These are phyloP conservation scores for Graphium sp. DNA, from an alignment of 2,329 filamentous ascomycete genomes.

Conservation along the genomic window DNA sequence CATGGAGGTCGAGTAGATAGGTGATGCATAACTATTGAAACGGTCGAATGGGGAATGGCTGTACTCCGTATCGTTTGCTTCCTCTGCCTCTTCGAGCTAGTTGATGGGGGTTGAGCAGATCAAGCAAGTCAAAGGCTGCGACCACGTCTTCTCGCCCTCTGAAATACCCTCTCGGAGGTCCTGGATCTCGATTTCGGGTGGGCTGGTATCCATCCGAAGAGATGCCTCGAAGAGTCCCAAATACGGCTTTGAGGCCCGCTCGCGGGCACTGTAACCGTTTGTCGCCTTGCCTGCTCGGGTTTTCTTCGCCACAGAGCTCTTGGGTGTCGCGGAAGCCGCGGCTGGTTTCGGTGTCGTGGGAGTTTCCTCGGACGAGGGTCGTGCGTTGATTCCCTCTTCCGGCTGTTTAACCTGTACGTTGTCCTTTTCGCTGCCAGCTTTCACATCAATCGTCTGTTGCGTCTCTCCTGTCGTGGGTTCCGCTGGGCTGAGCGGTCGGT, in stretches of 20 bases:
- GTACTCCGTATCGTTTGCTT: neutral
- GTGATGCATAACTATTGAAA: neutral
- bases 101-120: conserved; percentile 30
- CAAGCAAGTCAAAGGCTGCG: conserved; percentile 31
- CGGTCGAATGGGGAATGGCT: neutral
- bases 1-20: neutral
- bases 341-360: conserved; percentile 8
- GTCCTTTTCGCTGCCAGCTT: conserved; percentile 24
- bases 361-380: conserved; percentile 10
- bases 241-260: conserved; percentile 25
- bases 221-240: conserved; percentile 32
- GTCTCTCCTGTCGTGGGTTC: conserved; percentile 31
- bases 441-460: conserved; percentile 34
- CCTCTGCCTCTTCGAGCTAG: conserved; percentile 8
- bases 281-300: conserved; percentile 12
- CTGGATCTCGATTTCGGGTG: conserved; percentile 30
- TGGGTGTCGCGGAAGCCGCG: conserved; percentile 12
- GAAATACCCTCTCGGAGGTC: conserved; percentile 29
- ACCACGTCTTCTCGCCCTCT: conserved; percentile 35
- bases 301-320: conserved; percentile 8
- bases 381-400: conserved; percentile 7
- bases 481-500: conserved; percentile 30
- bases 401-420: conserved; percentile 19
- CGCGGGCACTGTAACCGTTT: conserved; percentile 10
- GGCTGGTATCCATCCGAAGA: conserved; percentile 27